Conservation (phyloP, 306 rosid genomes). For the Sicyos edulis region DNA sequence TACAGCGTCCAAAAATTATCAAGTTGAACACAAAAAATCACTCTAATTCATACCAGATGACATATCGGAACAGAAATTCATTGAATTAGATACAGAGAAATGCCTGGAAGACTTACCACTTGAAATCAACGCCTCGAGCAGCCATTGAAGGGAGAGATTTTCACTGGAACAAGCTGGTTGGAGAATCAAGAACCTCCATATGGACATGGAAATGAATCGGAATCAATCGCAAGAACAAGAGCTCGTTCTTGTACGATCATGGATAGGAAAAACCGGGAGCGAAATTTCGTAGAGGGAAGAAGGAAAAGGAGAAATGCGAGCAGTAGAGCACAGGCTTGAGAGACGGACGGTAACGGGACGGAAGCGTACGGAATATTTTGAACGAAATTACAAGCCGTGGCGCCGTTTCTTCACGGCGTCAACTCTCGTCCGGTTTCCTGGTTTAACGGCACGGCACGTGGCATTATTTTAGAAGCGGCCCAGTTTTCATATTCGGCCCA, state of each 20-base stretch:
- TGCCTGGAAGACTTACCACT: constrained; percentile 47
- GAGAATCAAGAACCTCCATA: constrained; percentile 14
- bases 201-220: constrained; percentile 1
- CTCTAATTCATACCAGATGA: not conserved
- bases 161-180: constrained; percentile 6
- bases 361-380: not conserved
- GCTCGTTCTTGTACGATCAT: constrained; percentile 18
- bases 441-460: not conserved
- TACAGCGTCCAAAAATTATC: not conserved
- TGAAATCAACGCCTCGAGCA: constrained; percentile 84
- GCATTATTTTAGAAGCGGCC: not conserved
- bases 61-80: not conserved
- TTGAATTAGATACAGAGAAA: not conserved
- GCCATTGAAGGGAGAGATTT: constrained; percentile 42
- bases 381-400: not conserved
- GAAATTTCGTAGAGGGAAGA: not conserved
- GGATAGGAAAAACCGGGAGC: not conserved
- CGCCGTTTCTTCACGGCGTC: constrained; percentile 16
- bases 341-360: not conserved
- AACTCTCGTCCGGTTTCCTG: not conserved
- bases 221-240: not conserved
- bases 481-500: not conserved
- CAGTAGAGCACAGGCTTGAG: not conserved
- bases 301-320: not conserved
- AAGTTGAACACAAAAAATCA: not conserved